phyloP scores from a whole-genome alignment of 331 rosid species.

The Cydonia oblonga region DNA sequence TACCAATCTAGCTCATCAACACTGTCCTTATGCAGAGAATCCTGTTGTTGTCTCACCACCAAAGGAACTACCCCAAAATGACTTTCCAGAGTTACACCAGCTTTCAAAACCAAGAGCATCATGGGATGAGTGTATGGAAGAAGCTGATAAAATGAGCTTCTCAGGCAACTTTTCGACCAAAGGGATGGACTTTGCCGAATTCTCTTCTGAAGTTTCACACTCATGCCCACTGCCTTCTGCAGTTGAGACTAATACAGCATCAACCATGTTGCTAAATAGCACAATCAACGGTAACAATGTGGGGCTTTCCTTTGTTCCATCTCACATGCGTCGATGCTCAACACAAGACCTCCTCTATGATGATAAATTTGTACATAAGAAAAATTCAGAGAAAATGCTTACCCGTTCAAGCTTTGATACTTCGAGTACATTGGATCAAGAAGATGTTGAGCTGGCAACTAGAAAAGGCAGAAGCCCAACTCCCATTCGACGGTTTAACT shows the following conservation, averaged over 20 bases:
- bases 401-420: conserved; percentile 17
- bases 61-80: conserved; percentile 25
- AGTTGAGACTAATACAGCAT: conserved; percentile 18
- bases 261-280: conserved; percentile 17
- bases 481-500: conserved; percentile 47
- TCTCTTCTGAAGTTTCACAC: conserved; percentile 36
- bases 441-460: conserved; percentile 28
- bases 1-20: conserved; percentile 17
- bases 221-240: conserved; percentile 31
- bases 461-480: conserved; percentile 32
- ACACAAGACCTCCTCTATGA: conserved; percentile 15
- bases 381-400: conserved; percentile 8
- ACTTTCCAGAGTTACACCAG: conserved; percentile 22
- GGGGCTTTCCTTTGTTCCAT: conserved; percentile 26
- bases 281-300: conserved; percentile 14
- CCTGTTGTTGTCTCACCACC: conserved; percentile 40
- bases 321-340: conserved; percentile 16
- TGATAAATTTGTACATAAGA: conserved; percentile 18
- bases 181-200: conserved; percentile 24
- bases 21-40: conserved; percentile 19
- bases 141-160: conserved; percentile 31
- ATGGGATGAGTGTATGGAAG: conserved; percentile 25
- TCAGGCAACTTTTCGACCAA: conserved; percentile 40
- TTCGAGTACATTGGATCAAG: conserved; percentile 25
- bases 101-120: conserved; percentile 26